Evolutionary conservation across 2,329 filamentous ascomycete species (phyloP).

Genomic region (Laburnicola sp.): DNA sequence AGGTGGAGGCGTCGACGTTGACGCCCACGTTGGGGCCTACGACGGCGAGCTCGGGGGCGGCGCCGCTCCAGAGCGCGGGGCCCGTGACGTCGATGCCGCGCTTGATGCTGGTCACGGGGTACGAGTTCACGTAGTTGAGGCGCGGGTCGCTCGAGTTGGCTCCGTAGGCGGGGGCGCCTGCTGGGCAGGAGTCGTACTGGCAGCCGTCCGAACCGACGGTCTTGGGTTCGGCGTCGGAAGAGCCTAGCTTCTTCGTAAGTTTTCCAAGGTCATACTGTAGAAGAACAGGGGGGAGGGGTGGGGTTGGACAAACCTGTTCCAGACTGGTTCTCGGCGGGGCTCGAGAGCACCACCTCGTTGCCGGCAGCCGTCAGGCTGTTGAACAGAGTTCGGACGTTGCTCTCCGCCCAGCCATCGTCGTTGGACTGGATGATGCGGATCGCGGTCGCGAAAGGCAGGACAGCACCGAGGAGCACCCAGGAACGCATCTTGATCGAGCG

Average conservation of each 20-base stretch:
- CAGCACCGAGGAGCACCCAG: constrained; percentile 27
- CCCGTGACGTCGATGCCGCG: constrained; percentile 63
- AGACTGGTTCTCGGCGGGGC: constrained; percentile 67
- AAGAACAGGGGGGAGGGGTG: not conserved
- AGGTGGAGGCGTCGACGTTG: constrained; percentile 61
- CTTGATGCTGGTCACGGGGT: constrained; percentile 65
- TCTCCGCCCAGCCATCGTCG: constrained; percentile 75
- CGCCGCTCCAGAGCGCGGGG: constrained; percentile 57
- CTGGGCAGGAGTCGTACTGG: constrained; percentile 64
- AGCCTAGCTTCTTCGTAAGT: constrained; percentile 50
- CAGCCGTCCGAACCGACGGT: constrained; percentile 56
- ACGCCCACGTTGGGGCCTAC: constrained; percentile 64
- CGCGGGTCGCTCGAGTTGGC: constrained; percentile 59
- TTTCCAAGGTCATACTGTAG: not conserved
- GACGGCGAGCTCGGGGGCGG: constrained; percentile 64
- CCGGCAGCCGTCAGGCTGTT: constrained; percentile 58
- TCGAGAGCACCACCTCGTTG: constrained; percentile 66
- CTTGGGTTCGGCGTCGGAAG: constrained; percentile 54
- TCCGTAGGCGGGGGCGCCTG: constrained; percentile 60
- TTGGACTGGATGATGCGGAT: constrained; percentile 61
- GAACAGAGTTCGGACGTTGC: constrained; percentile 65
- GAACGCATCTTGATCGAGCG: constrained; percentile 46
- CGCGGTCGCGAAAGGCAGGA: constrained; percentile 32
- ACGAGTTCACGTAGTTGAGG: constrained; percentile 74
- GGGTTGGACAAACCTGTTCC: constrained; percentile 57